Evolutionary conservation across 169 alveolate genomes (phyloP).

Genomic region (Miamiensis avidus): DNA sequence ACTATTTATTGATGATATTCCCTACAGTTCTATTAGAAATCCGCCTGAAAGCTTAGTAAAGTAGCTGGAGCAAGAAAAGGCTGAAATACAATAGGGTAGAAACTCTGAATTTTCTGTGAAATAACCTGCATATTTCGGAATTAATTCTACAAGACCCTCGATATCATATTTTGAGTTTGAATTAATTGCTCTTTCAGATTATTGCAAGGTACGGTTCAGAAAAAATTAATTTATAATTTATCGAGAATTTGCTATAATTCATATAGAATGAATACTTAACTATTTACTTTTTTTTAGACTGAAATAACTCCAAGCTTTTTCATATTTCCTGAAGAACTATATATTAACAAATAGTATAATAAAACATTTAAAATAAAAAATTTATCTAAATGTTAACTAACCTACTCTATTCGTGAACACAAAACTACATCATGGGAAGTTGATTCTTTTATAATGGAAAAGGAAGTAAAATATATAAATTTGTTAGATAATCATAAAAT

Average conservation of each 20-base stretch:
- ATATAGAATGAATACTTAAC: no score
- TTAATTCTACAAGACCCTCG: constrained; percentile 51
- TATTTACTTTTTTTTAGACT: neutral
- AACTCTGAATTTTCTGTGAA: constrained; percentile 20
- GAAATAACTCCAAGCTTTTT: neutral
- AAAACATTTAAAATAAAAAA: constrained; percentile 12
- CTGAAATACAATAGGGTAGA: neutral
- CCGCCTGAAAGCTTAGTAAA: constrained; percentile 59
- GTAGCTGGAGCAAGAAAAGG: constrained; percentile 31
- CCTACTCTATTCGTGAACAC: neutral
- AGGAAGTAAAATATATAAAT: neutral
- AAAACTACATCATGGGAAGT: constrained; percentile 34
- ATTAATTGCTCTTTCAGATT: constrained; percentile 65
- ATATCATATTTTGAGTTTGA: constrained; percentile 68
- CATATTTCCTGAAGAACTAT: constrained; percentile 21
- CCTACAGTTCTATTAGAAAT: constrained; percentile 62
- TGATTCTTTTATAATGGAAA: neutral
- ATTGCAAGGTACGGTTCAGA: constrained; percentile 31
- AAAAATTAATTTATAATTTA: no score
- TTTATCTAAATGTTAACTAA: neutral
- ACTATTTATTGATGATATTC: constrained; percentile 74
- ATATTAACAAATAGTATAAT: neutral
- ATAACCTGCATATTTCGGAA: constrained; percentile 53
- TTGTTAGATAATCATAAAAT: no score
- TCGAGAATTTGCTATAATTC: neutral